Conservation (phyloP, 257 asterid genomes). For the Cordia subcordata region DNA sequence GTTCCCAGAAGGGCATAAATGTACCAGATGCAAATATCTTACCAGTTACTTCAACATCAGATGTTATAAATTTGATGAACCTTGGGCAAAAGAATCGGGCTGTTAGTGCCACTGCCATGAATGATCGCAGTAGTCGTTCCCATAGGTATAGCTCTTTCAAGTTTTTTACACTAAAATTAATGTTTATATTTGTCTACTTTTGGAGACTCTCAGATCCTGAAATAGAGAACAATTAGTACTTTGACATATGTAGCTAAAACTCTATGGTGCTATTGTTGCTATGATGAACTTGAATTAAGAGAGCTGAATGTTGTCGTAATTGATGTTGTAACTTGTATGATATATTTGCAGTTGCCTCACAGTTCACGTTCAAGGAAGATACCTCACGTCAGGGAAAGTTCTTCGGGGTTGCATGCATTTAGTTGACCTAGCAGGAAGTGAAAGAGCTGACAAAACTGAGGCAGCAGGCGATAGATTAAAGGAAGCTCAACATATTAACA, state of each 20-base stretch:
- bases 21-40: slow-evolving; percentile 67
- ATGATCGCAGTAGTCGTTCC: slow-evolving; percentile 80
- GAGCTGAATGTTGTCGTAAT: background rate
- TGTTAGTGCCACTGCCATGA: slow-evolving; percentile 71
- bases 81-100: slow-evolving; percentile 79
- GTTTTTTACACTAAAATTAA: background rate
- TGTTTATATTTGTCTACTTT: too few species aligned
- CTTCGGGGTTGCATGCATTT: slow-evolving; percentile 78
- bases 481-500: slow-evolving; percentile 78
- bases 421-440: slow-evolving; percentile 95
- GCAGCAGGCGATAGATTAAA: slow-evolving; percentile 68
- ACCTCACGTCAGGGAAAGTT: slow-evolving; percentile 53
- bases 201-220: too few species aligned
- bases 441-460: slow-evolving; percentile 69
- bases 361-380: slow-evolving; percentile 86
- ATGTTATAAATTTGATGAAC: slow-evolving; percentile 64
- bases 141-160: slow-evolving; percentile 52
- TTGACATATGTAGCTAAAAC: too few species aligned
- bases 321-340: background rate
- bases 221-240: too few species aligned
- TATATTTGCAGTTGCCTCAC: slow-evolving; percentile 66
- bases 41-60: slow-evolving; percentile 62
- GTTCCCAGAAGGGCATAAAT: slow-evolving; percentile 51
- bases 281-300: background rate
- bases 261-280: too few species aligned